phyloP scores from a whole-genome alignment of 805 yeast genomes.

The Nakazawaea anatomiae region DNA sequence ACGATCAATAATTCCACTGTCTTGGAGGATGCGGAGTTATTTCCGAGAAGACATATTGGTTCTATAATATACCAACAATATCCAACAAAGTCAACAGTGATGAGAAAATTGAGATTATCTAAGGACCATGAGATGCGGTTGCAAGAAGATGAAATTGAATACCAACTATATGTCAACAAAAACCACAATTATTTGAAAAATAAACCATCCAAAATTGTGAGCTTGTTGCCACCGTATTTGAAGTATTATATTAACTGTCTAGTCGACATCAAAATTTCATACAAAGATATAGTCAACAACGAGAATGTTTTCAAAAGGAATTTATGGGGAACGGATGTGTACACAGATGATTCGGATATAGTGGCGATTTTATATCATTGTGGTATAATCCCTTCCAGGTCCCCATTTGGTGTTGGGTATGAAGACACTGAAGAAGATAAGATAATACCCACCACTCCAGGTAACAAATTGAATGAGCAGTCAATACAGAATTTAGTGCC shows the following conservation, averaged over 20 bases:
- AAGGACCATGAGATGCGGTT: conserved; percentile 15
- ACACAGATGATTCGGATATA: conserved; percentile 90
- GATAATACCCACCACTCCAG: conserved; percentile 33
- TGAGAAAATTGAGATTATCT: conserved; percentile 15
- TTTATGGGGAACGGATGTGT: conserved; percentile 89
- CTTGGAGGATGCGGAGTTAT: conserved; percentile 30
- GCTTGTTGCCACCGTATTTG: conserved; percentile 23
- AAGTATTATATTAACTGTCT: conserved; percentile 37
- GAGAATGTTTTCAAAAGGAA: conserved; percentile 42
- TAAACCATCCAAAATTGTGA: conserved; percentile 25
- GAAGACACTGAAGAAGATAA: conserved; percentile 22
- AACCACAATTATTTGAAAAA: conserved; percentile 18
- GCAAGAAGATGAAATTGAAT: conserved; percentile 12
- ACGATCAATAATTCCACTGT: conserved; percentile 34
- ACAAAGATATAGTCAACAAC: conserved; percentile 30
- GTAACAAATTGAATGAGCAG: conserved; percentile 27
- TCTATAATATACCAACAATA: conserved; percentile 51
- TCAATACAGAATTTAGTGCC: conserved; percentile 27
- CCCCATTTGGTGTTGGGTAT: conserved; percentile 16
- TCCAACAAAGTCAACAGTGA: conserved; percentile 39
- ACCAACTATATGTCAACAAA: conserved; percentile 6
- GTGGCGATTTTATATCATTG: conserved; percentile 69
- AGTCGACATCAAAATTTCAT: conserved; percentile 53
- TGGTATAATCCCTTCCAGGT: conserved; percentile 49
- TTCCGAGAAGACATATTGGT: conserved; percentile 45